These are phyloP conservation scores for Lactarius akahatsu DNA, from an alignment of 768 basidiomycete genomes.

Conservation along the genomic window DNA sequence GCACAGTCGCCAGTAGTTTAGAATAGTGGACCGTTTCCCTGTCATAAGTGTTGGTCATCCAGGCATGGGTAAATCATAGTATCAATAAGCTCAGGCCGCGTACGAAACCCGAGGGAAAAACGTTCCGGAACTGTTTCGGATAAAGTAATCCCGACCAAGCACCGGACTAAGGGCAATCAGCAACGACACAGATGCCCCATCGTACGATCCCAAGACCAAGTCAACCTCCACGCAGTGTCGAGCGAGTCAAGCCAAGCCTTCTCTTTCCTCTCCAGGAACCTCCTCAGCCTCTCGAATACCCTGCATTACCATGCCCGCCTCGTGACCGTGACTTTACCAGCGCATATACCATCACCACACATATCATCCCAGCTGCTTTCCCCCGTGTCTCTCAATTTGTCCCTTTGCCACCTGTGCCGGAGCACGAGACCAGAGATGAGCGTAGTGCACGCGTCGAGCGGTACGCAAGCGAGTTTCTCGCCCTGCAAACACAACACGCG, in stretches of 20 bases:
- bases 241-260: background rate
- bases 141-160: background rate
- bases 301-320: conserved; percentile 38
- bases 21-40: background rate
- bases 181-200: background rate
- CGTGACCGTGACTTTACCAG: conserved; percentile 12
- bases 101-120: background rate
- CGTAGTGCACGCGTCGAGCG: conserved; percentile 14
- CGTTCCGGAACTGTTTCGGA: background rate
- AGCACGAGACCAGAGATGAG: conserved; percentile 41
- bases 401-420: conserved; percentile 39
- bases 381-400: conserved; percentile 46
- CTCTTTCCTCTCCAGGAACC: conserved; percentile 17
- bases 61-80: too few relatives aligned
- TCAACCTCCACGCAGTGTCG: background rate
- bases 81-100: background rate
- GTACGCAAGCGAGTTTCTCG: conserved; percentile 11
- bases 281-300: conserved; percentile 38
- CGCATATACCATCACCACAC: conserved; percentile 48
- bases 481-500: conserved; percentile 25
- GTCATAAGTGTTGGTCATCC: background rate
- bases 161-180: background rate
- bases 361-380: conserved; percentile 55
- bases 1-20: background rate
- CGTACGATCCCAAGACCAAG: conserved; percentile 14